These are phyloP conservation scores for Saccharomyces pastorianus DNA, from an alignment of 1,139 yeast species.

Conservation along the genomic window DNA sequence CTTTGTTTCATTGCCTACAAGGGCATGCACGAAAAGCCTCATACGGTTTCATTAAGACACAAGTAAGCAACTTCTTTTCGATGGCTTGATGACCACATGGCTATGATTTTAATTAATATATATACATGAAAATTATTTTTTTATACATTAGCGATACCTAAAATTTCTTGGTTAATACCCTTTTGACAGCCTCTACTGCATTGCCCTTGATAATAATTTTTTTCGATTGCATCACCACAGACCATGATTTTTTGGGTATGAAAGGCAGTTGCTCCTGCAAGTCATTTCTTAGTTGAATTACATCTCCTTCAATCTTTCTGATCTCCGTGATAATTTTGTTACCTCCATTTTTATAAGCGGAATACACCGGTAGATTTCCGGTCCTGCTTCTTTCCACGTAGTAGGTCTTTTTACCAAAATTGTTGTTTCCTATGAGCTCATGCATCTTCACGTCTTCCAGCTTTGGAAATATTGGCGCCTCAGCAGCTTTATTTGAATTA, in stretches of 20 bases:
- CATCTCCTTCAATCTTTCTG: slow-evolving; percentile 56
- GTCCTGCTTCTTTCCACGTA: slow-evolving; percentile 45
- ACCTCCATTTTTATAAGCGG: slow-evolving; percentile 38
- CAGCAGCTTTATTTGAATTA: not conserved
- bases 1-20: not conserved
- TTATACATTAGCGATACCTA: slow-evolving; percentile 19
- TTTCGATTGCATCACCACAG: slow-evolving; percentile 34
- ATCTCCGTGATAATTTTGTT: slow-evolving; percentile 54
- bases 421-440: slow-evolving; percentile 29
- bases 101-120: slow-evolving; percentile 31
- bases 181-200: slow-evolving; percentile 39
- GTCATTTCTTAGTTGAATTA: slow-evolving; percentile 50
- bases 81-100: slow-evolving; percentile 3
- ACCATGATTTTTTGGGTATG: slow-evolving; percentile 39
- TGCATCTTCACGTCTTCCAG: slow-evolving; percentile 23
- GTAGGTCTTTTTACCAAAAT: slow-evolving; percentile 42
- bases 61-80: not conserved
- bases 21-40: not conserved
- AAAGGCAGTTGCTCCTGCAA: slow-evolving; percentile 41
- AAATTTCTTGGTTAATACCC: slow-evolving; percentile 20
- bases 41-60: not conserved
- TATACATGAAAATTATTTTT: slow-evolving; percentile 14
- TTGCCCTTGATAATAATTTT: slow-evolving; percentile 53
- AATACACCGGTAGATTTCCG: slow-evolving; percentile 66
- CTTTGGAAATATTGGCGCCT: slow-evolving; percentile 23